phyloP scores from a whole-genome alignment of 495 filamentous ascomycete genomes.

The Penicillium chermesinum region DNA sequence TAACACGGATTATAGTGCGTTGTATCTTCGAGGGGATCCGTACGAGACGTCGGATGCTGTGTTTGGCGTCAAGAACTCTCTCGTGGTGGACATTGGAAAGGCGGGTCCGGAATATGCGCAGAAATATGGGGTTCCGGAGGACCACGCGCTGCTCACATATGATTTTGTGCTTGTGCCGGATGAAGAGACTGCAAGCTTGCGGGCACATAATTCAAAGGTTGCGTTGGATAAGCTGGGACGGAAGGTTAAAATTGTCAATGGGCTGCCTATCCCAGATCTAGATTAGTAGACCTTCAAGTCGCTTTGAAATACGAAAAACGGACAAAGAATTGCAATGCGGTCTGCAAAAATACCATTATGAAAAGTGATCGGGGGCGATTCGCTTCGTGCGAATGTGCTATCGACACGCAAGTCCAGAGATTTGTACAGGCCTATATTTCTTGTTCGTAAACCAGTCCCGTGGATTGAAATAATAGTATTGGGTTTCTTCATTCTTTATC shows the following conservation, averaged over 20 bases:
- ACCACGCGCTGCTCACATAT: constrained; percentile 52
- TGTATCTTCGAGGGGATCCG: constrained; percentile 78
- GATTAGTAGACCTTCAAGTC: constrained; percentile 37
- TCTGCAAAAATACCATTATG: too few relatives aligned
- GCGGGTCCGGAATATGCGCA: constrained; percentile 56
- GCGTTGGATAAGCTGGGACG: constrained; percentile 68
- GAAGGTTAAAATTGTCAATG: constrained; percentile 72
- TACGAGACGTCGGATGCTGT: constrained; percentile 91
- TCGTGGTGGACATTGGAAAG: constrained; percentile 66
- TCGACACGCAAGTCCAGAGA: too few relatives aligned
- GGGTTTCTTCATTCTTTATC: constrained; percentile 24
- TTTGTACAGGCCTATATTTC: too few relatives aligned
- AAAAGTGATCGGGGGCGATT: too few relatives aligned
- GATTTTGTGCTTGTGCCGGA: constrained; percentile 77
- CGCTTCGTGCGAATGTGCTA: too few relatives aligned
- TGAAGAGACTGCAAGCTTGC: constrained; percentile 59
- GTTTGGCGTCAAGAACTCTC: constrained; percentile 84
- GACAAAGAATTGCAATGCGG: too few relatives aligned
- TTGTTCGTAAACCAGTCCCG: constrained; percentile 4
- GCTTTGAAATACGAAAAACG: not conserved
- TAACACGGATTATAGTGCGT: constrained; percentile 44
- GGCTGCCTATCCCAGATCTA: constrained; percentile 74
- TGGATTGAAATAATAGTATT: constrained; percentile 7
- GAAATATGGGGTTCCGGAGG: constrained; percentile 52
- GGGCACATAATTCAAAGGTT: constrained; percentile 64